These are phyloP conservation scores for Chamaecyparis obtusa DNA, from an alignment of 75 land plant species.

Conservation along the genomic window DNA sequence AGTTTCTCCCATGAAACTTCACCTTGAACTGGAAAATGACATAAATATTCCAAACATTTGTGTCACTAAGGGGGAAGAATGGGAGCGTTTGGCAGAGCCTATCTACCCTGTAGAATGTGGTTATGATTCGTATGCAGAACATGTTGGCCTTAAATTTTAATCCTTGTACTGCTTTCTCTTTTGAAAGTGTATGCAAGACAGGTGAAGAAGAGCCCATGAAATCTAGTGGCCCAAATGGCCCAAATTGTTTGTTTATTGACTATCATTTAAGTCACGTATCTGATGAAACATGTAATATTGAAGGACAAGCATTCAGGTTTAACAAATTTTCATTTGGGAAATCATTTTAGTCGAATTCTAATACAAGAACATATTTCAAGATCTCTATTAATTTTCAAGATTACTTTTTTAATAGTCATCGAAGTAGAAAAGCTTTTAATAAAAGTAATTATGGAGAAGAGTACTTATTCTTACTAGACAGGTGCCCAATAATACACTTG, in stretches of 20 bases:
- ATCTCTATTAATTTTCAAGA: not conserved
- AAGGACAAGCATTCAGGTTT: not conserved
- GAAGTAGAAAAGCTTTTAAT: not conserved
- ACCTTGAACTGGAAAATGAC: not conserved
- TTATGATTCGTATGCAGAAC: slow-evolving; percentile 5
- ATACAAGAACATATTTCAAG: not conserved
- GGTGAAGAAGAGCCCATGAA: not conserved
- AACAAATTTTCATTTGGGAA: not conserved
- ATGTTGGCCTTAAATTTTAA: not conserved
- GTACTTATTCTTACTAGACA: not conserved
- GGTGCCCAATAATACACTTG: not conserved
- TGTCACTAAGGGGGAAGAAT: not conserved
- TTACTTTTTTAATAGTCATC: not conserved
- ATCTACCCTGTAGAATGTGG: not conserved
- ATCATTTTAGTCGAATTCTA: not conserved
- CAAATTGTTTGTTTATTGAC: not conserved
- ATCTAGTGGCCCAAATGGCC: not conserved
- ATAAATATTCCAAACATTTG: not conserved
- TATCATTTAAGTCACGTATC: not conserved
- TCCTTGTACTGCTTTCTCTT: not conserved
- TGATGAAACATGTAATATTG: not conserved
- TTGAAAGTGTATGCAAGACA: not conserved
- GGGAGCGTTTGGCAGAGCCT: not conserved
- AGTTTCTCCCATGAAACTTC: not conserved
- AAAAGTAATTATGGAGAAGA: not conserved